These are phyloP conservation scores for Starmerella apis DNA, from an alignment of 805 yeast species.

Conservation along the genomic window DNA sequence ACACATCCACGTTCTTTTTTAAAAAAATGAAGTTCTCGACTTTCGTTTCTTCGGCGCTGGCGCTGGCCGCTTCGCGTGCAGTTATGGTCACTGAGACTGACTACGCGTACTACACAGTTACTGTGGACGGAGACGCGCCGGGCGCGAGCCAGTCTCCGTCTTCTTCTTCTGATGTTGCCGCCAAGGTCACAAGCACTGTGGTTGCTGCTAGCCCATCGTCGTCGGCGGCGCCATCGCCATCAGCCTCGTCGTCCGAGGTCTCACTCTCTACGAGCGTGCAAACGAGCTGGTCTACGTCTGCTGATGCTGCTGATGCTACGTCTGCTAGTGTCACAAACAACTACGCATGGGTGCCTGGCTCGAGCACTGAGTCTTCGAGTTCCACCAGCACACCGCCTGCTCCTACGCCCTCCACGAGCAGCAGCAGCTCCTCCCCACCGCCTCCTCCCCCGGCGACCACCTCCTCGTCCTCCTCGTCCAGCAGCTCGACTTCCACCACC, in stretches of 20 bases:
- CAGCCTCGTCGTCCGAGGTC: not conserved
- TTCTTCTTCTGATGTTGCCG: too few relatives aligned
- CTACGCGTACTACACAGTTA: slow-evolving; percentile 21
- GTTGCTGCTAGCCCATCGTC: too few relatives aligned
- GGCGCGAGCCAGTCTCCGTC: not conserved
- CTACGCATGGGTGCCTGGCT: not conserved
- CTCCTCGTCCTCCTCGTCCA: slow-evolving; percentile 16
- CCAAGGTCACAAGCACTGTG: too few relatives aligned
- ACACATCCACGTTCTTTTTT: not conserved
- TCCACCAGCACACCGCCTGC: slow-evolving; percentile 5
- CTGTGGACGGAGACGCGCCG: slow-evolving; percentile 17
- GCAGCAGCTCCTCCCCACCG: not conserved
- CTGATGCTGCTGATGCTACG: not conserved
- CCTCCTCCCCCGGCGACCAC: not conserved
- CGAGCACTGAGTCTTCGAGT: not conserved
- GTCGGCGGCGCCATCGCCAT: too few relatives aligned
- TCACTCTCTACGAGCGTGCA: not conserved
- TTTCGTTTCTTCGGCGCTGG: slow-evolving; percentile 11
- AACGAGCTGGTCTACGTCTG: not conserved
- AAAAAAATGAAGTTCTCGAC: not conserved
- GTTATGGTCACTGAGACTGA: slow-evolving; percentile 24
- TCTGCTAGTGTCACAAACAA: not conserved
- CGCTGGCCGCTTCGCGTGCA: slow-evolving; percentile 20
- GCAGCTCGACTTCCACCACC: slow-evolving; percentile 19
- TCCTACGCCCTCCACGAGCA: not conserved